A percentile compares a stretch with the other conserved stretches of the same genome.
These are phyloP conservation scores for Amanita muscaria DNA, from an alignment of 768 basidiomycete species.

Conservation along the genomic window DNA sequence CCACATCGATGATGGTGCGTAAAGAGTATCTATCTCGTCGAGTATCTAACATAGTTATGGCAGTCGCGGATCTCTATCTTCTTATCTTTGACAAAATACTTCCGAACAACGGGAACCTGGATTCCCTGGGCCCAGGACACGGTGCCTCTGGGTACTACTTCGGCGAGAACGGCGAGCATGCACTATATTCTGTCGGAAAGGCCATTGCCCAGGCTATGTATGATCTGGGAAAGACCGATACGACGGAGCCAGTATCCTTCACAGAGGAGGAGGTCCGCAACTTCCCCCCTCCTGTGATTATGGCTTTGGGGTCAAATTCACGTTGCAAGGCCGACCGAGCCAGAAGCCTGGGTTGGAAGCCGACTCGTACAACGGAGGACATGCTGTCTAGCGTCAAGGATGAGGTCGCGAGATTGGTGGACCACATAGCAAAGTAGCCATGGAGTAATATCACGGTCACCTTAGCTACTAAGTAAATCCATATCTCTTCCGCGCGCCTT, in stretches of 20 bases:
- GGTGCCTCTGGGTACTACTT: conserved; percentile 48
- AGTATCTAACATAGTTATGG: background rate
- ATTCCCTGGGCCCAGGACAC: conserved; percentile 22
- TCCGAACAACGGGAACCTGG: conserved; percentile 9
- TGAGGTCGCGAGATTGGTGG: conserved; percentile 28
- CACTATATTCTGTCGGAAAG: conserved; percentile 31
- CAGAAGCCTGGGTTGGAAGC: conserved; percentile 43
- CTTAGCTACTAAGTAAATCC: too few relatives aligned
- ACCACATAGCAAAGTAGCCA: too few relatives aligned
- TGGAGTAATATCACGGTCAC: too few relatives aligned
- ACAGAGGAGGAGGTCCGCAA: conserved; percentile 36
- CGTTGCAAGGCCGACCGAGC: conserved; percentile 35
- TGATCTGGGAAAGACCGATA: conserved; percentile 27
- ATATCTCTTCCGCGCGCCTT: too few relatives aligned
- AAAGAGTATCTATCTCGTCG: background rate
- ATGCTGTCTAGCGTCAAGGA: conserved; percentile 38
- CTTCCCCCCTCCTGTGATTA: conserved; percentile 28
- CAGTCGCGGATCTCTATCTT: conserved; percentile 39
- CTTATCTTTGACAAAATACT: conserved; percentile 29
- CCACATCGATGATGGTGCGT: conserved; percentile 42
- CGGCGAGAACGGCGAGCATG: conserved; percentile 42
- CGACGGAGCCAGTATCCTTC: conserved; percentile 36
- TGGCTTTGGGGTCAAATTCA: conserved; percentile 33
- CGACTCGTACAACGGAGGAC: conserved; percentile 38
- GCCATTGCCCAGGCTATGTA: conserved; percentile 31